Evolutionary conservation across 441 rosid genomes (phyloP).

Genomic region (Dalechampia spathulata): DNA sequence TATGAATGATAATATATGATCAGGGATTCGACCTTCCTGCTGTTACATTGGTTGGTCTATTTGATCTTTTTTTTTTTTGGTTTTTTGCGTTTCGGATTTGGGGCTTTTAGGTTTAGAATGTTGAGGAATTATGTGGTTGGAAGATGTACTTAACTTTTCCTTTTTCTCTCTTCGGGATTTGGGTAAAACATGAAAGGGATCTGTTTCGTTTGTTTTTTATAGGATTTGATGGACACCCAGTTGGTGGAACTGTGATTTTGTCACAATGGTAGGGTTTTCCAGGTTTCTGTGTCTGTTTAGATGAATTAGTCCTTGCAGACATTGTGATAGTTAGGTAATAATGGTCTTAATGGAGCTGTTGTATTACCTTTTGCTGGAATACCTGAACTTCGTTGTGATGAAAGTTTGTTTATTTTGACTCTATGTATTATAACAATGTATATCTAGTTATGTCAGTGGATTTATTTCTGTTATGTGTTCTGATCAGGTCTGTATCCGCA

Average conservation of each 20-base stretch:
- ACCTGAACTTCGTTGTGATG: neutral
- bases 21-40: neutral
- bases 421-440: neutral
- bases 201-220: neutral
- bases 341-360: neutral
- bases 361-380: constrained; percentile 6
- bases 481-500: constrained; percentile 4
- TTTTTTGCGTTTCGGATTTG: neutral
- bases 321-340: neutral
- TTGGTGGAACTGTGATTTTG: constrained; percentile 1
- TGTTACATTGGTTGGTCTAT: neutral
- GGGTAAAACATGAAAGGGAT: neutral
- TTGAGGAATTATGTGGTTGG: neutral
- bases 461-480: constrained; percentile 4
- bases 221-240: neutral
- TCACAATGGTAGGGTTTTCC: neutral
- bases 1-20: neutral
- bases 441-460: neutral
- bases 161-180: too few species aligned
- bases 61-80: too few species aligned
- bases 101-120: constrained; percentile 14
- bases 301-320: neutral
- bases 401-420: neutral
- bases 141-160: neutral
- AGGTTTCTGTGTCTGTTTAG: neutral